Evolutionary conservation across 2,329 filamentous ascomycete genomes (phyloP).

Genomic region (Phyllosticta paracitricarpa): DNA sequence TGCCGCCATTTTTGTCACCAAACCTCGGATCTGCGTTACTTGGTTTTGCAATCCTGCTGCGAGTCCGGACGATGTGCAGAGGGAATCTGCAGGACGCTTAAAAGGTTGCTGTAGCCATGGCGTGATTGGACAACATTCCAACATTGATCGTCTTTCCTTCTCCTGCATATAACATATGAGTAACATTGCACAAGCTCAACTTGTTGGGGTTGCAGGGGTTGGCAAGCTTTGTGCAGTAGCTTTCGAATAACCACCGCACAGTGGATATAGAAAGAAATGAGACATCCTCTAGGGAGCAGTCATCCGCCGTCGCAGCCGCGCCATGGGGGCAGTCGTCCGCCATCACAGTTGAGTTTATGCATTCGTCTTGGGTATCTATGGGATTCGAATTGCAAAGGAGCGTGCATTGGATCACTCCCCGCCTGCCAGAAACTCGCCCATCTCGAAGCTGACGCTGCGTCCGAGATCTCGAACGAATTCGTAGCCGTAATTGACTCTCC

Average conservation of each 20-base stretch:
- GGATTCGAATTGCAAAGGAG: not conserved
- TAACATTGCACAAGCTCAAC: not conserved
- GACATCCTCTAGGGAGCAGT: no score
- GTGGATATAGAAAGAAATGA: no score
- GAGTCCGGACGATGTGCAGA: no score
- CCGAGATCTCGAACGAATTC: constrained; percentile 63
- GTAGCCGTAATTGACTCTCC: constrained; percentile 71
- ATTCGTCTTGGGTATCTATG: not conserved
- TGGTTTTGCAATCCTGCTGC: no score
- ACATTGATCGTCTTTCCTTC: not conserved
- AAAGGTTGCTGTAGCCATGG: not conserved
- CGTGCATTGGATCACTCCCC: not conserved
- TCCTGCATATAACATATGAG: not conserved
- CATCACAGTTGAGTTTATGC: no score
- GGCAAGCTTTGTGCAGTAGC: no score
- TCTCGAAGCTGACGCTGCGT: constrained; percentile 64
- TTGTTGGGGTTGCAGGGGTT: not conserved
- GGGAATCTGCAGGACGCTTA: no score
- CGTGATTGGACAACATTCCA: not conserved
- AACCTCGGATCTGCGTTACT: no score
- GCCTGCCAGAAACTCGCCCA: constrained; percentile 50
- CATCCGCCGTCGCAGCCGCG: no score
- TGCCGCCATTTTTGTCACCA: no score
- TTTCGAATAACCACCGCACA: no score
- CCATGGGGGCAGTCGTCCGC: no score